A percentile compares a stretch with the other conserved stretches of the same genome.
Evolutionary conservation across 768 basidiomycete genomes (phyloP).

Genomic region (Cystobasidium onofrii): DNA sequence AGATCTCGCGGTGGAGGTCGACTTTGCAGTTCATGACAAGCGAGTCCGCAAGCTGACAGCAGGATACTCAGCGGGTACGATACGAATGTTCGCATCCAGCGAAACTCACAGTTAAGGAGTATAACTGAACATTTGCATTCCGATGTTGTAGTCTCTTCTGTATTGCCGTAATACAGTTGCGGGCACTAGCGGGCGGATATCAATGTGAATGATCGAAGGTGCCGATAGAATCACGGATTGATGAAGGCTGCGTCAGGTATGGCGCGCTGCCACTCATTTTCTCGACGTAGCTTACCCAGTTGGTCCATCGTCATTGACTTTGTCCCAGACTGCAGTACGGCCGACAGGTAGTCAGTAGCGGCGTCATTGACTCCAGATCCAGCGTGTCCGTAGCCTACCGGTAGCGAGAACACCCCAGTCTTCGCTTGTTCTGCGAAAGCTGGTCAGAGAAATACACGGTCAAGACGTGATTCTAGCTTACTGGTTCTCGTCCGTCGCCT

Average conservation of each 20-base stretch:
- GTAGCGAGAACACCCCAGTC: slow-evolving; percentile 82
- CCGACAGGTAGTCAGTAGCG: not conserved
- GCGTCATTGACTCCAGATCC: not conserved
- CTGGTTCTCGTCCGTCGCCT: slow-evolving; percentile 95
- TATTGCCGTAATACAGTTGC: slow-evolving; percentile 70
- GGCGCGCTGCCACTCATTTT: too few relatives aligned
- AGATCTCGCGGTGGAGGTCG: slow-evolving; percentile 72
- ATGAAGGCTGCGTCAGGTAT: not conserved
- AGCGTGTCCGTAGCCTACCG: not conserved
- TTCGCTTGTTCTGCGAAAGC: slow-evolving; percentile 63
- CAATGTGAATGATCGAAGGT: slow-evolving; percentile 2
- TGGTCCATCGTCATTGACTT: slow-evolving; percentile 81
- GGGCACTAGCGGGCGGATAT: slow-evolving; percentile 59
- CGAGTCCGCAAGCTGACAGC: slow-evolving; percentile 61
- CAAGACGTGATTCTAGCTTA: not conserved
- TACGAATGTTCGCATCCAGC: not conserved
- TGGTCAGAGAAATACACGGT: too few relatives aligned
- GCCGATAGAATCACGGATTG: slow-evolving; percentile 11
- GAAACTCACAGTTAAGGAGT: slow-evolving; percentile 60
- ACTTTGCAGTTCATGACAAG: slow-evolving; percentile 84
- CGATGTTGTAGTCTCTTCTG: slow-evolving; percentile 87
- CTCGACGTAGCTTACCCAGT: slow-evolving; percentile 76
- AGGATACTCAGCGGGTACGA: not conserved
- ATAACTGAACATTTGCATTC: slow-evolving; percentile 93
- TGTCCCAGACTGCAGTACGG: slow-evolving; percentile 67